phyloP scores from a whole-genome alignment of 345 rosid species.

The Kandelia obovata region DNA sequence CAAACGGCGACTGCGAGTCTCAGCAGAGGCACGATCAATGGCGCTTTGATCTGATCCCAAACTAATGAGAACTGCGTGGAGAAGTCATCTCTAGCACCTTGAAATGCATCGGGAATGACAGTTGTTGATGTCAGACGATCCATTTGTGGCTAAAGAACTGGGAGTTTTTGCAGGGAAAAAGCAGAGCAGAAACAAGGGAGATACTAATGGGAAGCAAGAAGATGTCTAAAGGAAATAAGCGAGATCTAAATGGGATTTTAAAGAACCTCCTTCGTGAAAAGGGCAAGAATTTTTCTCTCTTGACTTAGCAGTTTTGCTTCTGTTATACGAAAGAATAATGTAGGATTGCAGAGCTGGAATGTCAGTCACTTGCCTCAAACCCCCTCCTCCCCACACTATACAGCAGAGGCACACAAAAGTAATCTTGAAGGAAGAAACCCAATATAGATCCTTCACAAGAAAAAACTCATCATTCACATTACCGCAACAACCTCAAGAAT shows the following conservation, averaged over 20 bases:
- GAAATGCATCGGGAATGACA: conserved; percentile 44
- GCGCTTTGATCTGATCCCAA: conserved; percentile 73
- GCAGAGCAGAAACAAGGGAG: conserved; percentile 13
- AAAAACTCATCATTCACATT: not conserved
- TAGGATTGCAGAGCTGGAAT: conserved; percentile 28
- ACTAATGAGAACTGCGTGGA: conserved; percentile 20
- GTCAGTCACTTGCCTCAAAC: conserved; percentile 23
- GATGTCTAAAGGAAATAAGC: conserved; percentile 19
- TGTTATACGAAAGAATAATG: conserved; percentile 28
- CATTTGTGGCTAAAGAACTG: conserved; percentile 23
- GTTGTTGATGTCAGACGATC: conserved; percentile 35
- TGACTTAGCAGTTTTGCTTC: conserved; percentile 29
- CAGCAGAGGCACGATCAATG: conserved; percentile 75
- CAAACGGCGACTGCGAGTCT: conserved; percentile 59
- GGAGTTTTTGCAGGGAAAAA: conserved; percentile 11
- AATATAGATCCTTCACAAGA: not conserved
- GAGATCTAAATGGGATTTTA: conserved; percentile 28
- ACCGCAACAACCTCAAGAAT: not conserved
- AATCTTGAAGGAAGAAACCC: not conserved
- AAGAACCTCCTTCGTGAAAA: conserved; percentile 16
- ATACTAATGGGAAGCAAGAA: conserved; percentile 6
- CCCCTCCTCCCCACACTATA: not conserved
- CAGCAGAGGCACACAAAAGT: conserved; percentile 1
- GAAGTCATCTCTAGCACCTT: conserved; percentile 47
- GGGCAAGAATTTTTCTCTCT: conserved; percentile 25